Base-by-base conservation (phyloP, 2,329 filamentous ascomycete genomes). In the Aspergillus pseudoterreus region DNA sequence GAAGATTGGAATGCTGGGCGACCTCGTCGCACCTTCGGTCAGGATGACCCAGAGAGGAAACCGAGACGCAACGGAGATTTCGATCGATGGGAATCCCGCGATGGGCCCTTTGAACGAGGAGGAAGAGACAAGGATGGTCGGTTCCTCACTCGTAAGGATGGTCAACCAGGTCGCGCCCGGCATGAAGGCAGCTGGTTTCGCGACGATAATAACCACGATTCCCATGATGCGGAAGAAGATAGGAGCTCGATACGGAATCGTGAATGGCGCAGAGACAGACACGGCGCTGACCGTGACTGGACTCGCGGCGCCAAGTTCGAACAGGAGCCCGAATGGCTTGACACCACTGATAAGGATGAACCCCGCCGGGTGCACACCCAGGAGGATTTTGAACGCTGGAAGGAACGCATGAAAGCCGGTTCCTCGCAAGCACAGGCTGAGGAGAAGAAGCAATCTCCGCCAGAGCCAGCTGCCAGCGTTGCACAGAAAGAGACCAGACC, bases 371-470 rank as follows among this genome's bases (percentile, higher is more conserved):
- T 80, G 4, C 88, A 90, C 62, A 96, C 91, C 1, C 86, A 90
- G 63, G 91, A 95, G 65, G 92, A 96, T 59, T 95, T 96, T 70
- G 87, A 95, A 73, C 89, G 89, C 60, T 96, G 92, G 84, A 96
- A 96, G 79, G 90, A 95, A 62, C 82, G 81, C 57, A 95, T 95
- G 90, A 92, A 88, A 70, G 85, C 84, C 36, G 80, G 82, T 55
- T 82, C 70, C 48, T 50, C 63, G 35, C 59, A 72, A 44, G 56
- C 69, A 30, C 64, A 71, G 36, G 61, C 66, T 9, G 70, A 70
- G 45, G 72, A 78, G 52, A 78, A 77, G 61, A 77, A 72, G 55
- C 73, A 76, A 43, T 55, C 47, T n/a, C 52, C 55, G 4, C 52
- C 49, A 14, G 67, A 67, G 46, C 49, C 59, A n/a, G 38, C 55